Conservation (phyloP, 2,329 filamentous ascomycete genomes). For the Colletotrichum gloeosporioides region DNA sequence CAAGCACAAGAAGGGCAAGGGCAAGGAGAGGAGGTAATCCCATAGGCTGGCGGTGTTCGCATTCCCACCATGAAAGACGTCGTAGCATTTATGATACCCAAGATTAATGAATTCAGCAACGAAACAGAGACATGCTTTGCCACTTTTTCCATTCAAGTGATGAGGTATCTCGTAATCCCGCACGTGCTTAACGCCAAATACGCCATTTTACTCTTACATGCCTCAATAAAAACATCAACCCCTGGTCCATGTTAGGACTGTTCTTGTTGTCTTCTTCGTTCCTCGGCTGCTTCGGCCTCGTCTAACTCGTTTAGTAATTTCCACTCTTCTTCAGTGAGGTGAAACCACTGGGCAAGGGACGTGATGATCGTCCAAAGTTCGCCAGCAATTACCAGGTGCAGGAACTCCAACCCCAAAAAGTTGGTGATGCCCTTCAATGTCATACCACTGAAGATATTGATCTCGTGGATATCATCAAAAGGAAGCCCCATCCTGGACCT, state of each 20-base stretch:
- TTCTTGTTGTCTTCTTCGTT: neutral
- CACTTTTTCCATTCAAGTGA: neutral
- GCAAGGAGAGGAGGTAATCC: neutral
- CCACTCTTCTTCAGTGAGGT: conserved; percentile 50
- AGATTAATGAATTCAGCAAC: neutral
- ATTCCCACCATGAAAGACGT: neutral
- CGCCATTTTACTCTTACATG: neutral
- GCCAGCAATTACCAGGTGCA: conserved; percentile 48
- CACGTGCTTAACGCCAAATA: neutral
- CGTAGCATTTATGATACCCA: conserved; percentile 5
- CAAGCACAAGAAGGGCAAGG: conserved; percentile 26
- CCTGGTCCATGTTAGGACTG: neutral
- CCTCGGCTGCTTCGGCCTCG: conserved; percentile 24
- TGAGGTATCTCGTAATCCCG: neutral
- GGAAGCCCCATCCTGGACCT: conserved; percentile 42
- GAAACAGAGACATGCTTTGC: neutral
- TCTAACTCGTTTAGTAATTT: conserved; percentile 33
- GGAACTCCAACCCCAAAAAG: conserved; percentile 49
- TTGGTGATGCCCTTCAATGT: conserved; percentile 48
- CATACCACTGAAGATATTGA: conserved; percentile 40
- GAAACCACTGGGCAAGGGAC: conserved; percentile 41
- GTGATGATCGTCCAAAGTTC: conserved; percentile 52
- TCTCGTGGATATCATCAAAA: conserved; percentile 41
- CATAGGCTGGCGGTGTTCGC: neutral
- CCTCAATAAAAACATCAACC: neutral